A percentile compares a stretch with the other conserved stretches of the same genome.
phyloP scores from a whole-genome alignment of 345 rosid species.

The Leavenworthia alabamica region DNA sequence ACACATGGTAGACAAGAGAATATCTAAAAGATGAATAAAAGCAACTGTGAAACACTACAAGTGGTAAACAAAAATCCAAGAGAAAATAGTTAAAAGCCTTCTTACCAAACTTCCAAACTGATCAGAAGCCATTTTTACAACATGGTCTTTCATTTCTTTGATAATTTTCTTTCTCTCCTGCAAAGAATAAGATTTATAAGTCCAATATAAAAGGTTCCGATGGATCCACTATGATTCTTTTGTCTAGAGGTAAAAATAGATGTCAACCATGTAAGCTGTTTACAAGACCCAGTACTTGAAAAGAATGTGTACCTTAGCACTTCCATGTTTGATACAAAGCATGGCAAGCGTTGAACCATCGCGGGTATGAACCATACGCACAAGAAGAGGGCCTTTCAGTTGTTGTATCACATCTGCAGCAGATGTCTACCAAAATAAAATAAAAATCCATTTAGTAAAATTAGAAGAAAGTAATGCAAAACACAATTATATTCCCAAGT shows the following conservation, averaged over 20 bases:
- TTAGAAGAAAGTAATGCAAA: conserved; percentile 7
- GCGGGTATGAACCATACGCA: conserved; percentile 90
- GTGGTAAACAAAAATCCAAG: background rate
- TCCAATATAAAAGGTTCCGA: background rate
- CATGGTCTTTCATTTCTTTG: conserved; percentile 72
- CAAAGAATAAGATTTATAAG: conserved; percentile 15
- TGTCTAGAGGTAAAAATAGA: background rate
- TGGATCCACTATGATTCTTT: background rate
- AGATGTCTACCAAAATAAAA: conserved; percentile 49
- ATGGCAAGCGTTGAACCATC: conserved; percentile 87
- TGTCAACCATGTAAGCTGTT: background rate
- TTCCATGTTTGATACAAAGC: conserved; percentile 84
- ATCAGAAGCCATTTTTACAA: conserved; percentile 59
- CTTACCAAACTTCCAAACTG: conserved; percentile 79
- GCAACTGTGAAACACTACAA: background rate
- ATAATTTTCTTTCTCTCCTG: conserved; percentile 91
- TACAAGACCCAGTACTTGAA: background rate
- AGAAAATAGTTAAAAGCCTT: background rate
- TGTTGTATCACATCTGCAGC: conserved; percentile 77
- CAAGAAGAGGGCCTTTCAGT: conserved; percentile 67
- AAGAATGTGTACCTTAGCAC: conserved; percentile 60
- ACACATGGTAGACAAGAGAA: conserved; percentile 1
- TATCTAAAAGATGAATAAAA: background rate
- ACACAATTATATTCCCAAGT: background rate
- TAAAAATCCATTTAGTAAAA: conserved; percentile 17